phyloP scores from a whole-genome alignment of 257 asterid genomes.

The Solanum habrochaites region DNA sequence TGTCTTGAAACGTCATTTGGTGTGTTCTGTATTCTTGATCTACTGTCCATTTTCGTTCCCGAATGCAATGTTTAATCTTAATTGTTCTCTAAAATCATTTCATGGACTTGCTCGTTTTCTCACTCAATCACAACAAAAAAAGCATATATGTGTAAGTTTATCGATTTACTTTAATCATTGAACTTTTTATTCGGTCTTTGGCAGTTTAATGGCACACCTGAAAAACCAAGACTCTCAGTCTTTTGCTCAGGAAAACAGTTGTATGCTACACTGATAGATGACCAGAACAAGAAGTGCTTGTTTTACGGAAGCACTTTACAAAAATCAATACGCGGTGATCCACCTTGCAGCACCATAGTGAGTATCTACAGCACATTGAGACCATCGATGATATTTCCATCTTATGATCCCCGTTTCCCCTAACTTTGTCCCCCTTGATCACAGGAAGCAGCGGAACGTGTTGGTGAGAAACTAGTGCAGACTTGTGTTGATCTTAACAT shows the following conservation, averaged over 20 bases:
- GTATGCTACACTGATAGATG: conserved; percentile 77
- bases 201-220: conserved; percentile 74
- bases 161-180: background rate
- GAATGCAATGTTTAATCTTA: background rate
- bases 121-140: background rate
- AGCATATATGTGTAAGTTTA: background rate
- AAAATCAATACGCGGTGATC: conserved; percentile 47
- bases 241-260: conserved; percentile 78
- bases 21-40: background rate
- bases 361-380: conserved; percentile 5
- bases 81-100: background rate
- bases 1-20: background rate
- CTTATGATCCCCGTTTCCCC: too few species aligned
- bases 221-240: conserved; percentile 78
- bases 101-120: background rate
- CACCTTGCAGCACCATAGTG: conserved; percentile 48
- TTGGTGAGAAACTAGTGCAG: conserved; percentile 81
- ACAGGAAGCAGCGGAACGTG: conserved; percentile 75
- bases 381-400: background rate
- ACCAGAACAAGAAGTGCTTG: conserved; percentile 62
- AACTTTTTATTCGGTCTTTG: background rate
- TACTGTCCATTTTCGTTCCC: background rate
- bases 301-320: conserved; percentile 74
- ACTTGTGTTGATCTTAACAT: conserved; percentile 60
- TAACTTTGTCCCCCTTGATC: background rate